Evolutionary conservation across 2,329 filamentous ascomycete genomes (phyloP).

Genomic region (Aspergillus arachidicola): DNA sequence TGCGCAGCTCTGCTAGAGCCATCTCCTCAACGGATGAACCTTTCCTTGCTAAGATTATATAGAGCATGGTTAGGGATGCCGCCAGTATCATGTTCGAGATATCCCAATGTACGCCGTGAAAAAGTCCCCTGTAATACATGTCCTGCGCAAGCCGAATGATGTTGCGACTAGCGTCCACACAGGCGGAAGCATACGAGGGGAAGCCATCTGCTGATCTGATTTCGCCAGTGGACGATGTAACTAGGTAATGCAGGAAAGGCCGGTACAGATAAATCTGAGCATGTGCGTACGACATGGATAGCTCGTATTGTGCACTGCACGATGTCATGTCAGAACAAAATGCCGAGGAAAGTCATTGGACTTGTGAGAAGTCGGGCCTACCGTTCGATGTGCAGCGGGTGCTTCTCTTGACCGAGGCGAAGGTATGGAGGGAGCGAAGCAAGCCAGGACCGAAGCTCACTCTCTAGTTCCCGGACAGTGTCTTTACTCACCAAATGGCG

Average conservation of each 20-base stretch:
- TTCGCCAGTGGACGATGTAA: not conserved
- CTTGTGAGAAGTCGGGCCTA: not conserved
- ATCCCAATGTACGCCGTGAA: constrained; percentile 12
- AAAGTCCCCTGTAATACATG: constrained; percentile 13
- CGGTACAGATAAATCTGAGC: constrained; percentile 16
- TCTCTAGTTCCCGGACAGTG: constrained; percentile 7
- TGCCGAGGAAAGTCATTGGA: not conserved
- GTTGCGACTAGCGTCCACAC: constrained; percentile 14
- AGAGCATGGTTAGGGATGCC: constrained; percentile 9
- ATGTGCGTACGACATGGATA: constrained; percentile 13
- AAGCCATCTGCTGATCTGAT: constrained; percentile 3
- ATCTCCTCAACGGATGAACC: not conserved
- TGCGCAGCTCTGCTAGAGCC: not conserved
- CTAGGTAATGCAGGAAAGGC: constrained; percentile 13
- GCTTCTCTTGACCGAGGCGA: constrained; percentile 1
- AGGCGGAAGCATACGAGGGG: constrained; percentile 10
- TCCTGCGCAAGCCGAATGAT: constrained; percentile 17
- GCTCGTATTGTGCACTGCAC: constrained; percentile 12
- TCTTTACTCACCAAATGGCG: constrained; percentile 12
- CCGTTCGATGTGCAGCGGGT: constrained; percentile 3
- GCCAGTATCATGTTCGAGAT: constrained; percentile 10
- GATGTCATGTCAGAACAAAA: not conserved
- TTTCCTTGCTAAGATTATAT: constrained; percentile 9
- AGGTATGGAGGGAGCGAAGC: not conserved
- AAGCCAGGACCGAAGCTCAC: constrained; percentile 10